Conservation (phyloP, 768 basidiomycete genomes). For the Mycena galopus region DNA sequence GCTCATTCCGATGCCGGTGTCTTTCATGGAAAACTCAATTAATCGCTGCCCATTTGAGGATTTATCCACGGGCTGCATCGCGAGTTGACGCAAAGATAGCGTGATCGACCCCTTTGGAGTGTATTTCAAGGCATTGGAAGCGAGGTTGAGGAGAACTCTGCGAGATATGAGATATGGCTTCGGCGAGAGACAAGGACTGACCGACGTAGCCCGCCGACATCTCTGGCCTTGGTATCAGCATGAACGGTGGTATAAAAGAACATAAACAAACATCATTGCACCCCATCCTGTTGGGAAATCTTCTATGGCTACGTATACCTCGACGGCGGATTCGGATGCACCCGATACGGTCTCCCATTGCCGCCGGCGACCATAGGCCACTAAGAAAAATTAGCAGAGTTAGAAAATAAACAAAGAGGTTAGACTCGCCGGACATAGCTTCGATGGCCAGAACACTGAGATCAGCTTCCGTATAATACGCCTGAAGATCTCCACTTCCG, state of each 20-base stretch:
- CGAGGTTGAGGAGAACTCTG: conserved; percentile 23
- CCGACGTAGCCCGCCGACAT: conserved; percentile 21
- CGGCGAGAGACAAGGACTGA: not conserved
- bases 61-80: not conserved
- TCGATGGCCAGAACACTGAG: conserved; percentile 15
- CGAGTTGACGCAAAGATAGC: conserved; percentile 11
- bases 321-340: conserved; percentile 5
- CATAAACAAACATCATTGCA: conserved; percentile 2
- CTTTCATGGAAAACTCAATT: conserved; percentile 22
- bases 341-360: conserved; percentile 21
- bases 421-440: conserved; percentile 1
- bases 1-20: conserved; percentile 26
- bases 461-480: conserved; percentile 16
- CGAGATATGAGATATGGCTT: not conserved
- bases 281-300: conserved; percentile 22
- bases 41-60: conserved; percentile 1
- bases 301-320: conserved; percentile 17
- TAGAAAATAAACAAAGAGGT: not conserved
- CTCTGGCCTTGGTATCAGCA: conserved; percentile 1
- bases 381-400: not conserved
- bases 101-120: conserved; percentile 20
- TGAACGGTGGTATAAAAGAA: not conserved
- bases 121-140: conserved; percentile 24
- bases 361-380: conserved; percentile 21
- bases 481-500: conserved; percentile 1